Percentiles rank a stretch among this genome's conserved stretches.
Conservation (phyloP, 1,139 yeast genomes). For the Geotrichum europaeum region DNA sequence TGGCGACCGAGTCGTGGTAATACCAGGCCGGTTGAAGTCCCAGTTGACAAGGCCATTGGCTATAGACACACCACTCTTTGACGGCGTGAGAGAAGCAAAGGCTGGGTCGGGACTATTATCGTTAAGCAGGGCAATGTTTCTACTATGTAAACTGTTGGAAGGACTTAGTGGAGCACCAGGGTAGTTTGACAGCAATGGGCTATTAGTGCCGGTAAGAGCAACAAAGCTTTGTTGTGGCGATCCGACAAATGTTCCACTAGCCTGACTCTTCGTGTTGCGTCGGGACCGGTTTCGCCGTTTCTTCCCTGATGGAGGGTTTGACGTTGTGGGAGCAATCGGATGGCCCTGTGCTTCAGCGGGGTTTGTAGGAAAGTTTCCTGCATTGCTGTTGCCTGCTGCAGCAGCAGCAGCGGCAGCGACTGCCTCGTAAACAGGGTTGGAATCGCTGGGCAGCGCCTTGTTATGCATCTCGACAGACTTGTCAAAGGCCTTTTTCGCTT, state of each 20-base stretch:
- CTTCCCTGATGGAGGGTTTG: slow-evolving; percentile 1
- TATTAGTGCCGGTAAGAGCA: neutral
- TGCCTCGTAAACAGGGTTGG: slow-evolving; percentile 14
- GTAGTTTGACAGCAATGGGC: slow-evolving; percentile 4
- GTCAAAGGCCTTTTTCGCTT: slow-evolving; percentile 26
- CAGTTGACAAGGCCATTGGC: slow-evolving; percentile 4
- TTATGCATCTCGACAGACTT: slow-evolving; percentile 18
- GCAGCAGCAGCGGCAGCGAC: slow-evolving; percentile 17
- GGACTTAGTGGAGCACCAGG: slow-evolving; percentile 11
- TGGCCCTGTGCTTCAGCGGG: slow-evolving; percentile 4
- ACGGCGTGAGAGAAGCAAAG: slow-evolving; percentile 7
- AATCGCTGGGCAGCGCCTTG: slow-evolving; percentile 2
- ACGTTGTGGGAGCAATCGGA: slow-evolving; percentile 10
- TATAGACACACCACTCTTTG: slow-evolving; percentile 5
- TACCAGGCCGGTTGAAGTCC: slow-evolving; percentile 5
- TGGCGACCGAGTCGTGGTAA: neutral
- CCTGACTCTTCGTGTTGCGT: slow-evolving; percentile 16
- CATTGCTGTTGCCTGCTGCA: slow-evolving; percentile 10
- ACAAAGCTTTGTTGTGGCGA: slow-evolving; percentile 11
- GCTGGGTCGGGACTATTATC: slow-evolving; percentile 9
- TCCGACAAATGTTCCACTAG: slow-evolving; percentile 3
- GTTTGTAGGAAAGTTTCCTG: neutral
- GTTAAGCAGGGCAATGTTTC: neutral
- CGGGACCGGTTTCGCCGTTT: slow-evolving; percentile 16
- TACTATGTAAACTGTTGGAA: neutral